Conservation (phyloP, 164 flowering plant species). For the Nymphaea thermarum region DNA sequence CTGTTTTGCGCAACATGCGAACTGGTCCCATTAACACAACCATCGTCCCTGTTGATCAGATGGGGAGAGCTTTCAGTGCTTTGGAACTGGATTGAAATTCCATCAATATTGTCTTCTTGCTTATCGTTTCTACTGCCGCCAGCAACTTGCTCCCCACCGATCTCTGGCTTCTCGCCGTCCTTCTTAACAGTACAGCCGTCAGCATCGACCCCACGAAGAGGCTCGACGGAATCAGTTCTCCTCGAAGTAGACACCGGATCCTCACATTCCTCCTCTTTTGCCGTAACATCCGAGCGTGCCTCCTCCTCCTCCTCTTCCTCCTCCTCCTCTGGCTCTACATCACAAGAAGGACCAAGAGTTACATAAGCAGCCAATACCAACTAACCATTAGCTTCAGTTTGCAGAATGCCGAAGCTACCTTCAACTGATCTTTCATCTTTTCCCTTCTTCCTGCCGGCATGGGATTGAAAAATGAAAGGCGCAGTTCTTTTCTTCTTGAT, state of each 20-base stretch:
- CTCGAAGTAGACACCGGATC: not conserved
- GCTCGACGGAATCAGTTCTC: not conserved
- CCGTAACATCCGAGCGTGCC: not conserved
- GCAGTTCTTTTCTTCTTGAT: not conserved
- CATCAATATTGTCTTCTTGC: slow-evolving; percentile 14
- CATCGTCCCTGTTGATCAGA: not conserved
- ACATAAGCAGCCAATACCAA: too few relatives aligned
- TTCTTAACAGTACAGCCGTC: not conserved
- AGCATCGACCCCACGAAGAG: not conserved
- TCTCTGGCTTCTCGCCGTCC: not conserved
- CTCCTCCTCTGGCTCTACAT: too few relatives aligned
- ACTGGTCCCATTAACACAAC: not conserved
- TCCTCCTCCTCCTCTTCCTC: not conserved
- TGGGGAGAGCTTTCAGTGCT: slow-evolving; percentile 7
- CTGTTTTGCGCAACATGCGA: slow-evolving; percentile 22
- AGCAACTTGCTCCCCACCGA: not conserved
- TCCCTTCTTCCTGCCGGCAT: not conserved
- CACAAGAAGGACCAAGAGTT: too few relatives aligned
- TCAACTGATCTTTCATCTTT: not conserved
- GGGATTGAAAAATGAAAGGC: not conserved
- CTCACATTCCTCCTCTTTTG: not conserved
- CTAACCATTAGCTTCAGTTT: too few relatives aligned
- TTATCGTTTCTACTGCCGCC: not conserved
- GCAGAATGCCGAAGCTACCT: not conserved
- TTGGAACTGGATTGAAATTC: slow-evolving; percentile 19